Evolutionary conservation across 2,329 filamentous ascomycete genomes (phyloP), one percentile per base, ranked within the genome.

Genomic region (Dryadomyces sulphureus): DNA sequence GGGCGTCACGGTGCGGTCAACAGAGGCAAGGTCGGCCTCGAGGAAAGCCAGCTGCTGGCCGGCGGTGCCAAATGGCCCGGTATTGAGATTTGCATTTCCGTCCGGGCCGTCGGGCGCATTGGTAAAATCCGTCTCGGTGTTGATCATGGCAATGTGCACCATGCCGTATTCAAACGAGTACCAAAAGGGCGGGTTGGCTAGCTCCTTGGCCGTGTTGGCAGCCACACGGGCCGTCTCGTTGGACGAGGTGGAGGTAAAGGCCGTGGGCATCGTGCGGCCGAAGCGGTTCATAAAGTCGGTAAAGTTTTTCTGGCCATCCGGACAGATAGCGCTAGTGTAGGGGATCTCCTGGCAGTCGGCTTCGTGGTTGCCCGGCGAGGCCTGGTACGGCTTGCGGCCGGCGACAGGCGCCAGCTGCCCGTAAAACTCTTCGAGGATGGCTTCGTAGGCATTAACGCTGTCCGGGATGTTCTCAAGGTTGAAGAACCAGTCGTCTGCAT

Each of bases 371-470:
- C 75, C 75, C 0, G 72, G 72, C 17, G 63, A 64, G 7, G 65
- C 66, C 70, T 73, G 73, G 62, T 78, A 79, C 0, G 65, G 60
- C 56, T 77, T 76, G 41, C 67, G 65, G 17, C 61, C 65, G 1
- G 74, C 55, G 43, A 79, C 68, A 4, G 73, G 70, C 0, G 68
- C 66, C 1, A 77, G 63, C 52, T 77, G 70, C 44, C 64, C 60
- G 59, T 73, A 78, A 55, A 78, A 96, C 65, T 96, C 88, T n/a
- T 90, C 90, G 43, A 96, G 72, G 53, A 96, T 96, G 3, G 90
- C 95, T 68, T 96, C 90, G 57, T 95, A 96, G 1, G 90, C 96
- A 59, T 95, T 88, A 38, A 94, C 72, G 60, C 95, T 90, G 60
- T 96, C 89, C 61, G 70, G 50, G 1, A 69, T 49, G 55, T 75